Base-by-base conservation (phyloP, 371 early-diverging fungal species). In the Rhizopus arrhizus region DNA sequence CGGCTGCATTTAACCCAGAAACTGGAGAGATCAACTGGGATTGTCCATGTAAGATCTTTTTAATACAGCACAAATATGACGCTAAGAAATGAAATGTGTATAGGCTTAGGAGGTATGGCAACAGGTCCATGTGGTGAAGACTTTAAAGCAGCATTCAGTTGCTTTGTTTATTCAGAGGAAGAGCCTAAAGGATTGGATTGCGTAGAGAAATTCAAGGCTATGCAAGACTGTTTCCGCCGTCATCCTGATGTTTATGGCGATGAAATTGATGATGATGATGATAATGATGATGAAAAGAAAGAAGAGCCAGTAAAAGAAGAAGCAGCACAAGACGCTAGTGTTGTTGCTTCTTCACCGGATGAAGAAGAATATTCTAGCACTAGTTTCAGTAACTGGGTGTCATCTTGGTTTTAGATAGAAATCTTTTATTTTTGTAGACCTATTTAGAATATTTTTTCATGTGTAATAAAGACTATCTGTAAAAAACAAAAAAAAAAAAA, bases 1-100 rank as follows among this genome's bases (percentile, higher is more conserved):
- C 80, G 9, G 78, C 82, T 32, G 86, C 85, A 11, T 82, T 78
- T 54, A 76, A 89, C 68, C 85, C 86, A 22, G 88, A 85, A 60
- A 94, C 94, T 3, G 96, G 96, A 58, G 97, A 98, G 82, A 96
- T 98, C 76, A 96, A 97, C 85, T 98, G 98, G 97, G 98, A 97
- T 79, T 95, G 95, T 69, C 97, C 97, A n/a, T 97, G 98, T 79
- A 74, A 72, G 77, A 66, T 41, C 2, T 13, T 13, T 28, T 7
- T 3, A 3, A 49, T 9, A 5, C 22, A 28, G 0, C 3, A 10
- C 5, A 3, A 4, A 13, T 5, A 28, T 16, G 8, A 16, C 9
- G 43, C 16, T 32, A 8, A 16, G 28, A 48, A 9, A 31, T 31
- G 33, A 28, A 29, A 22, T 34, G 4, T 16, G 13, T 35, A 43